A percentile compares a stretch with the other conserved stretches of the same genome.
Evolutionary conservation across 192 early-diverging fungal genomes (phyloP).

Genomic region (Coemansia sp.): DNA sequence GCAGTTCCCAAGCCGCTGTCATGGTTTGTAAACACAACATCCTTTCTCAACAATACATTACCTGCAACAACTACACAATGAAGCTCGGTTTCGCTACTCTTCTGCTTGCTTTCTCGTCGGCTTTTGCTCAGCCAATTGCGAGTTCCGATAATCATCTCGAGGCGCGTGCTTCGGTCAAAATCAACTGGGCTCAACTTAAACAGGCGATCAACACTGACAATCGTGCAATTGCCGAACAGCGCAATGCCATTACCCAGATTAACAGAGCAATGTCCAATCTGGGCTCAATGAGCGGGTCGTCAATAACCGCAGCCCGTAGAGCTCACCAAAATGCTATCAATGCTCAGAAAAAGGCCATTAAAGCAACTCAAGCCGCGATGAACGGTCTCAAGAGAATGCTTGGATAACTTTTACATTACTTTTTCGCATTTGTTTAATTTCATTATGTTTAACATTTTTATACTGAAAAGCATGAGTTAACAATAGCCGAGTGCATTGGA

Average conservation of each 20-base stretch:
- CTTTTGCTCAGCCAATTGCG: constrained; percentile 6
- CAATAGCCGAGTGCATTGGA: too few relatives aligned
- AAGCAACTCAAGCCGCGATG: neutral
- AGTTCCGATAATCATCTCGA: neutral
- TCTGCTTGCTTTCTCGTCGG: constrained; percentile 2
- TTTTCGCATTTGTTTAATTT: neutral
- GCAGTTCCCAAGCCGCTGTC: neutral
- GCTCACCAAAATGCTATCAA: neutral
- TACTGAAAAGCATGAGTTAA: too few relatives aligned
- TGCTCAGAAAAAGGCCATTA: constrained; percentile 9
- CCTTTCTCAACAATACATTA: neutral
- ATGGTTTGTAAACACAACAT: neutral
- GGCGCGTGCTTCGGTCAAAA: neutral
- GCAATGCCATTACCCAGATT: neutral
- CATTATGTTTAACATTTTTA: too few relatives aligned
- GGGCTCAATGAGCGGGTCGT: constrained; percentile 3
- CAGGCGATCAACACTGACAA: constrained; percentile 7
- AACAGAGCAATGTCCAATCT: neutral
- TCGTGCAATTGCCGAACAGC: neutral
- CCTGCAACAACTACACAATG: constrained; percentile 2
- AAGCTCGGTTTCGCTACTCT: constrained; percentile 11
- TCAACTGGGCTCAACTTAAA: neutral
- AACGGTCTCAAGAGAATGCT: neutral
- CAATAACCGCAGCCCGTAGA: constrained; percentile 1
- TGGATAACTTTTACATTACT: neutral